phyloP scores from a whole-genome alignment of 23 red algal species.

The Gracilaria vermiculophylla region DNA sequence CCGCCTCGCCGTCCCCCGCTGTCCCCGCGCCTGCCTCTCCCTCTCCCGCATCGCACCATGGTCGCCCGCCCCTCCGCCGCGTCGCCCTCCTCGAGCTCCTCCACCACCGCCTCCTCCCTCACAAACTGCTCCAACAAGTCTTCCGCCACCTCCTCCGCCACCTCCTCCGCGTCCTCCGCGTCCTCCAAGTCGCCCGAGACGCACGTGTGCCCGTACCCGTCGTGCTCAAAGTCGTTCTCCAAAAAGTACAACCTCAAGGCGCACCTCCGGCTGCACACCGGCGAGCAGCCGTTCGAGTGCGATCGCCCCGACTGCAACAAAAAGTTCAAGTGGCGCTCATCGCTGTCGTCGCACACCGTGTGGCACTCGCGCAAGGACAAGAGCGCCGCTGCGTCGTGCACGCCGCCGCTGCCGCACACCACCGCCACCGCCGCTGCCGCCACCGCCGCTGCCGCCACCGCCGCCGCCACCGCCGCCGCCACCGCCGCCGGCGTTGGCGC shows the following conservation, averaged over 20 bases:
- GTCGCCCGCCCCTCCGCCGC: neutral
- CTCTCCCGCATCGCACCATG: neutral
- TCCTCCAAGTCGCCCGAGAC: slow-evolving; percentile 14
- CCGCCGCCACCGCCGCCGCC: neutral
- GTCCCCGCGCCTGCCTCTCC: neutral
- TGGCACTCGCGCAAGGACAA: slow-evolving; percentile 74
- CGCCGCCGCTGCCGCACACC: neutral
- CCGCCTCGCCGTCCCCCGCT: too few relatives aligned
- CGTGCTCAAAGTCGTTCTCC: slow-evolving; percentile 76
- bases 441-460: neutral
- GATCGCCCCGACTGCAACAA: slow-evolving; percentile 69
- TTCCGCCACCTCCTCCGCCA: neutral
- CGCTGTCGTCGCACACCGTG: slow-evolving; percentile 54
- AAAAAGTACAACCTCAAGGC: slow-evolving; percentile 87
- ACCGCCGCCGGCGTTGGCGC: too few relatives aligned
- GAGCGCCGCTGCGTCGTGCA: neutral
- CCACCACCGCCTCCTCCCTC: slow-evolving; percentile 1
- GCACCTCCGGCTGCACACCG: slow-evolving; percentile 75
- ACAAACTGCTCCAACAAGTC: slow-evolving; percentile 12
- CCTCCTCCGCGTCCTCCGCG: neutral
- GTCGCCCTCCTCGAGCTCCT: neutral
- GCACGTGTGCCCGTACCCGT: slow-evolving; percentile 51
- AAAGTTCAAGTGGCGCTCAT: slow-evolving; percentile 74
- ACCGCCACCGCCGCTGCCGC: neutral
- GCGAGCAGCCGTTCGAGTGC: slow-evolving; percentile 77